Evolutionary conservation across 305 asterid species (phyloP).

Genomic region (Fraxinus baroniana): DNA sequence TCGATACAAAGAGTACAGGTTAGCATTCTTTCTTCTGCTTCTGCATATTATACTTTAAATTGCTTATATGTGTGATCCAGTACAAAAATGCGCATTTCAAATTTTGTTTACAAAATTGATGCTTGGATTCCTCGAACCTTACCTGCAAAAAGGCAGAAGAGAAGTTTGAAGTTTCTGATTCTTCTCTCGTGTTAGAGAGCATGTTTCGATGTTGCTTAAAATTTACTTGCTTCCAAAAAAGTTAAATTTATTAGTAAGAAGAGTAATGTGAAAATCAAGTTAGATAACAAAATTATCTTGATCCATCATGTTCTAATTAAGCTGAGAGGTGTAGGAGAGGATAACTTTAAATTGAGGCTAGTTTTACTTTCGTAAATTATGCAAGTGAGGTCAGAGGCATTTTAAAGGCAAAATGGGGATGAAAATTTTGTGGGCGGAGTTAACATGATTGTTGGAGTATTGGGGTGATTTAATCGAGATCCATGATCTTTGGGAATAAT

Average conservation of each 20-base stretch:
- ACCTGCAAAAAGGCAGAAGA: background rate
- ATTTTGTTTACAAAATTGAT: background rate
- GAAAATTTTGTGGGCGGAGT: background rate
- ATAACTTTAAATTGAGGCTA: background rate
- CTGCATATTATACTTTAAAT: background rate
- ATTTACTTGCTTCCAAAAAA: background rate
- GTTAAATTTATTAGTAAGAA: background rate
- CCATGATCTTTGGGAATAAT: background rate
- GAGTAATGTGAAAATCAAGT: background rate
- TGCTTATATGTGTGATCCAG: background rate
- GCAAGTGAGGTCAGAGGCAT: background rate
- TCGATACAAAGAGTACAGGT: conserved; percentile 86
- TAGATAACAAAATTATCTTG: background rate
- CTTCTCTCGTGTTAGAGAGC: background rate
- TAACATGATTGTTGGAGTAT: background rate
- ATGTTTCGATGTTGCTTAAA: conserved; percentile 1
- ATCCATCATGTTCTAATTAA: background rate
- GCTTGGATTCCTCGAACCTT: background rate
- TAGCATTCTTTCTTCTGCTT: background rate
- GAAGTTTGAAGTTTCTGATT: background rate
- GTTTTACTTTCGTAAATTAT: background rate
- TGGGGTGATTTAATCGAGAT: background rate
- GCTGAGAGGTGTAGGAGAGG: background rate
- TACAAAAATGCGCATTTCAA: background rate
- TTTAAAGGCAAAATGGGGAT: background rate